Conservation (phyloP, 2,329 filamentous ascomycete species). For the Alternaria brassicicola region DNA sequence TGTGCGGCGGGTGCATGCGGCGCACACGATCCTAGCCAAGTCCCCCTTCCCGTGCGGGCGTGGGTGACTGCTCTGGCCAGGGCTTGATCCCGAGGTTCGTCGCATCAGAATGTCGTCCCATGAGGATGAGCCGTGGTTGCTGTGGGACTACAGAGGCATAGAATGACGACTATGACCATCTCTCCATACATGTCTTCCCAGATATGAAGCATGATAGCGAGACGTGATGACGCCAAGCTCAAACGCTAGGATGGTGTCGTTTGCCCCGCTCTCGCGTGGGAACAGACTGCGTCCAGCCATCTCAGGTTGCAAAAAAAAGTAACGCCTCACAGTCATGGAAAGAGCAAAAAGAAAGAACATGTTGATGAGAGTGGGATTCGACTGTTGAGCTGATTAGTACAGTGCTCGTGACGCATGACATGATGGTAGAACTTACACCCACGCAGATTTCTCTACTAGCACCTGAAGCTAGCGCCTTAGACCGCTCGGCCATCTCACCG, state of each 20-base stretch:
- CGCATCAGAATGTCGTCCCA: neutral
- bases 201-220: neutral
- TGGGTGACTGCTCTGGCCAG: neutral
- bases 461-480: constrained; percentile 50
- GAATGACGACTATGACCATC: neutral
- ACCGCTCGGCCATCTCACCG: constrained; percentile 44
- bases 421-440: no score
- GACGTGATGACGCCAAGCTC: neutral
- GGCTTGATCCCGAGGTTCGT: neutral
- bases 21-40: constrained; percentile 24
- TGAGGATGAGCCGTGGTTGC: neutral
- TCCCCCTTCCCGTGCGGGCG: constrained; percentile 9
- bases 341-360: constrained; percentile 11
- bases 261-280: constrained; percentile 4
- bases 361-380: constrained; percentile 47
- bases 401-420: no score
- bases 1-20: constrained; percentile 20
- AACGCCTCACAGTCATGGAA: neutral
- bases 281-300: neutral
- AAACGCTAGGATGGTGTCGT: neutral
- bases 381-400: no score
- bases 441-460: constrained; percentile 46
- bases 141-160: neutral
- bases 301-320: neutral
- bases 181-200: neutral